A percentile compares a stretch with the other conserved stretches of the same genome.
These are phyloP conservation scores for Suillus plorans DNA, from an alignment of 768 basidiomycete species.

Conservation along the genomic window DNA sequence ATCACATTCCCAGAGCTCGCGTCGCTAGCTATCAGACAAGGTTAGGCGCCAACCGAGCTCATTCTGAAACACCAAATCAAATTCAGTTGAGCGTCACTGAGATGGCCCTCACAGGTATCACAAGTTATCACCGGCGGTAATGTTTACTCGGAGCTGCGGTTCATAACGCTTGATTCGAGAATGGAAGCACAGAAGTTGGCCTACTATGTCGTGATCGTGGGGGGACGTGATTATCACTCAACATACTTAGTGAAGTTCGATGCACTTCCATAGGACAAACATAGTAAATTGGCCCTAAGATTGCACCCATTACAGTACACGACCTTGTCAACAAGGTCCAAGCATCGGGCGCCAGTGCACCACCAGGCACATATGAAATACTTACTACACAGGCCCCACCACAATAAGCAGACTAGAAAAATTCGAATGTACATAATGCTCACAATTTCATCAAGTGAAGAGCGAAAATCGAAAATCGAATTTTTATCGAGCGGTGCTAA, in stretches of 20 bases:
- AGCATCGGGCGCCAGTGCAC: neutral
- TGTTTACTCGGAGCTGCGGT: neutral
- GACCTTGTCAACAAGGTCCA: neutral
- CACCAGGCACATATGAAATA: neutral
- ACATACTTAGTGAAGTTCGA: neutral
- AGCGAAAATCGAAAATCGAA: neutral
- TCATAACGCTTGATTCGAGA: neutral
- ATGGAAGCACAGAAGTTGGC: neutral
- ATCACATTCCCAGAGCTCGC: constrained; percentile 2
- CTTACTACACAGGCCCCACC: neutral
- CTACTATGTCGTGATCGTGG: neutral
- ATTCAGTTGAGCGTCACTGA: neutral
- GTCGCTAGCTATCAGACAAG: neutral
- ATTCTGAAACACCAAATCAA: neutral
- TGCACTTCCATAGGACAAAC: neutral
- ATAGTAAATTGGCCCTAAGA: neutral
- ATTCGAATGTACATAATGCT: neutral
- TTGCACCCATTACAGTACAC: neutral
- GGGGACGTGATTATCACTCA: neutral
- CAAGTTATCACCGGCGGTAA: neutral
- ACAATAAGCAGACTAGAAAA: neutral
- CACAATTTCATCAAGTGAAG: neutral
- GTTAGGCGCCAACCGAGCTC: neutral
- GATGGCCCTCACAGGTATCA: neutral
- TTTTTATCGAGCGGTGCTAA: neutral